phyloP scores from a whole-genome alignment of 805 yeast genomes.

The Phaffomyces thermotolerans region DNA sequence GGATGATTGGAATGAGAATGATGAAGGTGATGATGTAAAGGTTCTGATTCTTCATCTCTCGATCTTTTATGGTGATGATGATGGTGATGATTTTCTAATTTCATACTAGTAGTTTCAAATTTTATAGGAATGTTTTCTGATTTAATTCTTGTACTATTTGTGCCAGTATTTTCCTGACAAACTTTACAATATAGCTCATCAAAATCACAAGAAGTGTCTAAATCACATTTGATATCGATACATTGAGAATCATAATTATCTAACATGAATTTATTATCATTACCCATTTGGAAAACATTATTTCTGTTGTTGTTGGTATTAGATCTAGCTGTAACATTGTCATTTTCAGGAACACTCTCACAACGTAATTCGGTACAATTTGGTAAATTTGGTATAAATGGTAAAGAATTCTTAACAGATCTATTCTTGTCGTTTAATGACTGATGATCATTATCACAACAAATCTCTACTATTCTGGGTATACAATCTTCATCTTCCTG shows the following conservation, averaged over 20 bases:
- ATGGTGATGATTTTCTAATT: constrained; percentile 2
- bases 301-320: too few species aligned
- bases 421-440: neutral
- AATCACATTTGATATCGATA: constrained; percentile 22
- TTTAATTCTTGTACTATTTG: neutral
- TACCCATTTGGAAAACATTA: neutral
- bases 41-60: constrained; percentile 14
- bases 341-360: neutral
- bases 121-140: too few species aligned
- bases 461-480: constrained; percentile 34
- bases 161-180: constrained; percentile 19
- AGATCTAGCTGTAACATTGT: too few species aligned
- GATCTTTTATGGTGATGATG: constrained; percentile 8
- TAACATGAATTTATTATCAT: neutral
- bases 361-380: constrained; percentile 9
- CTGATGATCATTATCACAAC: constrained; percentile 32
- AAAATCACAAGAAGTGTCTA: constrained; percentile 23
- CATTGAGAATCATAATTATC: constrained; percentile 11
- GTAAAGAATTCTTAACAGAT: neutral
- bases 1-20: constrained; percentile 20
- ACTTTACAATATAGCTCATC: constrained; percentile 28
- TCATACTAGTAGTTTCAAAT: neutral
- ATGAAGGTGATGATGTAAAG: constrained; percentile 16
- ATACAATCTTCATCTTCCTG: constrained; percentile 26
- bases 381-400: constrained; percentile 9